Evolutionary conservation across 805 yeast genomes (phyloP).

Genomic region (Starmerella apicola): DNA sequence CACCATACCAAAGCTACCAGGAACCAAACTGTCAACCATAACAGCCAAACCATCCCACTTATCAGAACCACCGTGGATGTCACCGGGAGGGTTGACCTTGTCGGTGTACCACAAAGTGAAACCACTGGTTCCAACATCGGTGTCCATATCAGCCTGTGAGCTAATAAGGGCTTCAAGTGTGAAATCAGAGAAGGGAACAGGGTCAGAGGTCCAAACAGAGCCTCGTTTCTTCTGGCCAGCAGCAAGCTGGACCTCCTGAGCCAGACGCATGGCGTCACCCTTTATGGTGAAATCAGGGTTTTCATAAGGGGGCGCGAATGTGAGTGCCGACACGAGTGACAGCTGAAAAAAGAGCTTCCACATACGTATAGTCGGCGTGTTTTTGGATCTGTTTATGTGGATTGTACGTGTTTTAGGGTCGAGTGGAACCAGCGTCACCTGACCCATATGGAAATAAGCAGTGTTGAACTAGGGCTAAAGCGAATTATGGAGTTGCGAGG

Average conservation of each 20-base stretch:
- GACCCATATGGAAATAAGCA: too few species aligned
- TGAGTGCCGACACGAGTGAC: not conserved
- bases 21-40: conserved; percentile 28
- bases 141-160: conserved; percentile 15
- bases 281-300: not conserved
- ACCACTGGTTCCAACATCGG: conserved; percentile 25
- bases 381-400: too few species aligned
- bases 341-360: too few species aligned
- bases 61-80: conserved; percentile 29
- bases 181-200: conserved; percentile 27
- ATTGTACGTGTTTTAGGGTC: too few species aligned
- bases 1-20: conserved; percentile 23
- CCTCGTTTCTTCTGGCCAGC: conserved; percentile 18
- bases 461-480: too few species aligned
- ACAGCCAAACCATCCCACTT: conserved; percentile 32
- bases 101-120: conserved; percentile 30
- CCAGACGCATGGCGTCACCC: not conserved
- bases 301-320: not conserved
- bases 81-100: conserved; percentile 23
- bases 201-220: conserved; percentile 26
- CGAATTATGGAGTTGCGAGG: too few species aligned
- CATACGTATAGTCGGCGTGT: too few species aligned
- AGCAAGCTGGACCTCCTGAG: conserved; percentile 16
- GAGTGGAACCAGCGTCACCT: too few species aligned
- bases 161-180: conserved; percentile 27